These are phyloP conservation scores for Eucalyptus cloeziana DNA, from an alignment of 345 rosid genomes.

Conservation along the genomic window DNA sequence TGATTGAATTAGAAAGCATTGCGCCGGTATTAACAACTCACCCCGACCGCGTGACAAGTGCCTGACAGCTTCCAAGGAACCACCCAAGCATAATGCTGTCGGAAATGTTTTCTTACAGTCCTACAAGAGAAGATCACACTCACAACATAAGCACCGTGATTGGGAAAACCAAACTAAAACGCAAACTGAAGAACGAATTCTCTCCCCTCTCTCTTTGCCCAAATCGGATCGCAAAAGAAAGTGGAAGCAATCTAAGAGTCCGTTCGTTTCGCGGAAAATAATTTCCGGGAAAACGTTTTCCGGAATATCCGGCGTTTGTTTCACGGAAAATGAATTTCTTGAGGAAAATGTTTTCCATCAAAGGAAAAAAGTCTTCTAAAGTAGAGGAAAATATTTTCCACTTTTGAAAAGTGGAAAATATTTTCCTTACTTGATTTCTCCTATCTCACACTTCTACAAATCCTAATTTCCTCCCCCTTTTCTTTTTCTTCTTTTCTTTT, in stretches of 20 bases:
- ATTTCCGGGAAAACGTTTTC: no score
- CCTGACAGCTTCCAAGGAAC: conserved; percentile 62
- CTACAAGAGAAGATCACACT: conserved; percentile 11
- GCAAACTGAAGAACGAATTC: background rate
- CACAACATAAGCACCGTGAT: background rate
- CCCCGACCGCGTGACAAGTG: conserved; percentile 55
- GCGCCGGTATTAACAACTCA: conserved; percentile 7
- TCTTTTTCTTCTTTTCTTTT: no score
- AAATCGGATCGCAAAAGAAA: background rate
- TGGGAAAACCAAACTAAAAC: background rate
- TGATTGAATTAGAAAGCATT: background rate
- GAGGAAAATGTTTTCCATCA: no score
- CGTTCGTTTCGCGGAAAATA: no score
- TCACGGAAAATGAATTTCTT: no score
- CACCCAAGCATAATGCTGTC: conserved; percentile 71
- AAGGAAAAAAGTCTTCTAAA: no score
- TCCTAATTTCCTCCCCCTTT: no score
- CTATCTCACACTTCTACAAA: no score
- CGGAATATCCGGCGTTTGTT: no score
- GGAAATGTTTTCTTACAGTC: conserved; percentile 88
- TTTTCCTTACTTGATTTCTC: no score
- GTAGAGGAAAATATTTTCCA: no score
- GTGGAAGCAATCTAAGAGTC: background rate
- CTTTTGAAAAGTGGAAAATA: no score
- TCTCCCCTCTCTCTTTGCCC: background rate